Base-by-base conservation (phyloP, 176 grass and related monocot genomes). In the Ampelocalamus luodianensis region DNA sequence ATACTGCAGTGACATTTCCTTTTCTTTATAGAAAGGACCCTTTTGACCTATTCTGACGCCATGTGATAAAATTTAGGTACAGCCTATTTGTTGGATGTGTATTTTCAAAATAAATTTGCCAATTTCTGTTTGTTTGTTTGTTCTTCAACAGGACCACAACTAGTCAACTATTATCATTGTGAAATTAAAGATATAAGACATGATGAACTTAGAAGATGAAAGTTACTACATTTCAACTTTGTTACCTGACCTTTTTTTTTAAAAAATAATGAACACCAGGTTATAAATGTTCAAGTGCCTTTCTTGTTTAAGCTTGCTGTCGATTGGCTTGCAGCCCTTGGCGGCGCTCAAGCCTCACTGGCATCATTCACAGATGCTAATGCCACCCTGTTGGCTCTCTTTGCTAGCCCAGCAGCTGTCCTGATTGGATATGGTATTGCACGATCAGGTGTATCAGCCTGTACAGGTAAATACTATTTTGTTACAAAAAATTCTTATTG, bases 211-310 rank as follows among this genome's bases (percentile, higher is more conserved):
- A 79, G 80, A 83, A 37, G 2, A 23, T 86, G 68, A 51, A 77
- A 80, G 38, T 45, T 54, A 70, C 49, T 86, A 24, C 23, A 85
- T 80, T 72, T 83, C 14, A 70, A 59, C n/a, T 91, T 82, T 32
- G n/a, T 79, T 87, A 29, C 72, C 80, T 88, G 63, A 87, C 49
- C 18, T 53, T 63, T 90, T 49, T 69, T 72, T 44, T 18, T 81
- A n/a, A n/a, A n/a, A n/a, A n/a, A n/a, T 68, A 87, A 83, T 90
- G 84, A 74, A 89, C 14, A 77, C 51, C 85, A 98, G 95, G 95
- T 96, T 92, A 98, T 98, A 93, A 98, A 98, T 94, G 96, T 98
- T 76, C 96, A 98, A 94, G 91, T 95, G 59, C 96, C 96, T 85
- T 95, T 98, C 86, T 83, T 98, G 55, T 98, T 98, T 92, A 98